A percentile compares a stretch with the other conserved stretches of the same genome.
Conservation (phyloP, 805 yeast species). For the Pichia pseudocactophila region DNA sequence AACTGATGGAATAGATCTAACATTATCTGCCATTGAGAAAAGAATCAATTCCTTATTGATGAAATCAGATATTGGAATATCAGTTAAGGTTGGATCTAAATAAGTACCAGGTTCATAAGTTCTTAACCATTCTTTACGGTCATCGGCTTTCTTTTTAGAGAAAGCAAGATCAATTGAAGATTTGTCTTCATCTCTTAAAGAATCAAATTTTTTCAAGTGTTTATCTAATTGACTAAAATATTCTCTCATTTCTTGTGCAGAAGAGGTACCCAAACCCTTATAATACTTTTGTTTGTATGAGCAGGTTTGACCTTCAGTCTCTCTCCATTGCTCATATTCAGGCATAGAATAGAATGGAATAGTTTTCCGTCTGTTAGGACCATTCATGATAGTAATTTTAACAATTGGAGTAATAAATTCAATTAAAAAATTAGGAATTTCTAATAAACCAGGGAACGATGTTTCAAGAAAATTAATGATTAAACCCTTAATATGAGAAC, state of each 20-base stretch:
- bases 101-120: conserved; percentile 88
- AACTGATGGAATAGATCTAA: conserved; percentile 89
- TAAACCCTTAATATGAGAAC: conserved; percentile 94
- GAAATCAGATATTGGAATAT: conserved; percentile 86
- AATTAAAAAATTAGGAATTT: conserved; percentile 82
- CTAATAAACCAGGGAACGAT: conserved; percentile 87
- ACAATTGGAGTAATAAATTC: conserved; percentile 97
- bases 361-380: conserved; percentile 40
- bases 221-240: conserved; percentile 78
- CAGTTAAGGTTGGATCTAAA: conserved; percentile 64
- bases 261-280: conserved; percentile 97
- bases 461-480: conserved; percentile 88
- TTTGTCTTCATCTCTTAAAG: conserved; percentile 70
- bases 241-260: conserved; percentile 72
- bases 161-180: conserved; percentile 83
- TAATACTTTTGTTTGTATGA: conserved; percentile 93
- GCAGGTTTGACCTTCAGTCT: conserved; percentile 59
- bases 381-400: conserved; percentile 70
- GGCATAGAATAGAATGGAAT: conserved; percentile 90
- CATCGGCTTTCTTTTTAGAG: conserved; percentile 91
- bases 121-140: conserved; percentile 93
- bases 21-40: conserved; percentile 93
- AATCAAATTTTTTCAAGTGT: conserved; percentile 79
- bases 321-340: conserved; percentile 91
- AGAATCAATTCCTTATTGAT: conserved; percentile 91